Base-by-base conservation (phyloP, 129 eudicot genomes). In the Centella asiatica region DNA sequence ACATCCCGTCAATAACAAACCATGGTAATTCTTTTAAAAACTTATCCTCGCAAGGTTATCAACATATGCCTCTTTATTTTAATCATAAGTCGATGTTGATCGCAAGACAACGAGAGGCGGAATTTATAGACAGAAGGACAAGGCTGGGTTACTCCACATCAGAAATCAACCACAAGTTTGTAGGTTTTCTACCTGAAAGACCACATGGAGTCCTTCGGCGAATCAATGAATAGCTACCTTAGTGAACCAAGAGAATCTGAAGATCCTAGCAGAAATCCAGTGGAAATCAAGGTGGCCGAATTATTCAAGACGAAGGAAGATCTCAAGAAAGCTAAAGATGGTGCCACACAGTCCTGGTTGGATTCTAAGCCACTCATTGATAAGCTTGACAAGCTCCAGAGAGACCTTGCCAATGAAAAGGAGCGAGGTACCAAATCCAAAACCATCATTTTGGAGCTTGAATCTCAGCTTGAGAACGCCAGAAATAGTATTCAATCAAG, bases 311-410 rank as follows among this genome's bases (percentile, higher is more conserved):
- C 66, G 25, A 77, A 77, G 26, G 86, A 80, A 74, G 65, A 84
- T 22, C 81, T 84, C 50, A 80, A 56, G 63, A 73, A 71, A 69
- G 86, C 81, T 7, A 76, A 80, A 48, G 86, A 84, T 64, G 86
- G 80, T 25, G 77, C 83, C 33, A 74, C 74, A 72, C 83, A 77
- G 25, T 83, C 86, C 13, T 83, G 83, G 86, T 54, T 83, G 33
- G 85, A 77, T 33, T 83, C 83, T 2, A 71, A 72, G 50, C 90
- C 90, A 14, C 60, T 83, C 32, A 77, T 77, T 27, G 86, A 83
- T 15, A 79, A 83, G 73, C 90, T 83, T 27, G 83, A 77, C 47
- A 78, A 63, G 59, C 82, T 74, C 31, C 77, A 80, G 56, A 58
- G 72, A 18, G 81, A 58, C 67, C 78, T 80, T 31, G 71, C 65